Conservation (phyloP, 208 protist species). For the Acanthamoeba culbertsoni region DNA sequence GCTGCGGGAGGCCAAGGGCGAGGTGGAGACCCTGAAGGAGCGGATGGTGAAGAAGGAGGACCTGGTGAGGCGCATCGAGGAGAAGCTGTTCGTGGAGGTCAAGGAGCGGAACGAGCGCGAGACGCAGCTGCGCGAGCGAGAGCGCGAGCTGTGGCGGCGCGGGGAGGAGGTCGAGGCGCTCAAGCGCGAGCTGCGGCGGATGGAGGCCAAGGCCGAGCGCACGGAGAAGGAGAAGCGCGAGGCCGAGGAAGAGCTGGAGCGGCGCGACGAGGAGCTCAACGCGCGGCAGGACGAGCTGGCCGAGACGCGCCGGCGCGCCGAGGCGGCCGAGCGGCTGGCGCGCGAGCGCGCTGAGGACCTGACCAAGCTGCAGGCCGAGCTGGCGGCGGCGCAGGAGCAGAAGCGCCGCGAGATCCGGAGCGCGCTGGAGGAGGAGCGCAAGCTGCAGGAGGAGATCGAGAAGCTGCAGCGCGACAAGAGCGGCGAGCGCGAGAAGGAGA, state of each 20-base stretch:
- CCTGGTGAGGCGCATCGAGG: constrained; percentile 13
- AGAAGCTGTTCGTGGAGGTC: constrained; percentile 12
- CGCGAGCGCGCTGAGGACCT: not conserved
- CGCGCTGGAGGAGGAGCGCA: constrained; percentile 13
- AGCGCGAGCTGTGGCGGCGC: constrained; percentile 30
- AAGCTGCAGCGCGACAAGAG: constrained; percentile 46
- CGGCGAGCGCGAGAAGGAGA: constrained; percentile 20
- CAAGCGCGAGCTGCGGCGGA: not conserved
- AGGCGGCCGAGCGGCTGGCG: not conserved
- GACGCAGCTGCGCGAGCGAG: not conserved
- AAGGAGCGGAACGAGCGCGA: constrained; percentile 5
- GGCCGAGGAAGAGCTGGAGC: constrained; percentile 5
- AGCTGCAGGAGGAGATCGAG: constrained; percentile 41
- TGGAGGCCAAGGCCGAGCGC: not conserved
- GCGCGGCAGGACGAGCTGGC: not conserved
- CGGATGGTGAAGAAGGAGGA: constrained; percentile 31
- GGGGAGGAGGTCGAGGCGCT: constrained; percentile 20
- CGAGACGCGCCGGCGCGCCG: not conserved
- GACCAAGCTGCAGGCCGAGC: not conserved
- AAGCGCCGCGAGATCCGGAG: not conserved
- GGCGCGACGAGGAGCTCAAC: not conserved
- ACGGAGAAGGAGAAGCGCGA: not conserved
- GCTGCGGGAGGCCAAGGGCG: constrained; percentile 30
- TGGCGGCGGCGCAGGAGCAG: not conserved
- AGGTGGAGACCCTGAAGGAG: constrained; percentile 44